Evolutionary conservation across 2,329 filamentous ascomycete species (phyloP), one percentile per base, ranked within the genome.

Genomic region (Laburnicola sp.): DNA sequence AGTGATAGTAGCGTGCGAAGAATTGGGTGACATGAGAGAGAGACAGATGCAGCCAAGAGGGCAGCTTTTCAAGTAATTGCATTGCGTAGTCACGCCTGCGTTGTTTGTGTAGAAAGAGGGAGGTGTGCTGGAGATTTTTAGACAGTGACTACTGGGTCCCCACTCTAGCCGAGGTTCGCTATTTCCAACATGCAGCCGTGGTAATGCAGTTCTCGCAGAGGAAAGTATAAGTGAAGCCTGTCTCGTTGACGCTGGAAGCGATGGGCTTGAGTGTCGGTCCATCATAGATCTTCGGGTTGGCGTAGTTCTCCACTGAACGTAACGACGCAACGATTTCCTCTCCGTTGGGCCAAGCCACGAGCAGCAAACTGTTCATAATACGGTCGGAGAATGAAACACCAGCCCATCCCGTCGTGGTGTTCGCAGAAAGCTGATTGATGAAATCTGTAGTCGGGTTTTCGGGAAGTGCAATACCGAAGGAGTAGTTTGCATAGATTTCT

Each of bases 191-290:
- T 23, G 35, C 34, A 21, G 45, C 51, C 9, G 46, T 37, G 10
- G 34, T 47, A 32, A 64, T 54, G 34, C 62, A 65, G 25, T 50
- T 47, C 23, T 52, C 42, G 56, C 79, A 82, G 31, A 81, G 70
- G 62, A 80, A 81, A 0, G 79, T 81, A 53, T 76, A 79, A 6
- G 75, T 75, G 56, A 75, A 75, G 50, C 79, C 75, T 0, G 78
- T 81, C 43, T 66, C 65, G 69, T 80, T 81, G 45, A 79, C 62
- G 7, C 78, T 78, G 6, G 75, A 74, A 23, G 75, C 62, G 52
- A 80, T 80, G 4, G 77, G 75, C 4, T 63, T 60, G 11, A 76
- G 52, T 7, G 69, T 68, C 22, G 73, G 66, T 8, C 67, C 71
- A 10, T 69, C 64, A 62, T 68, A 31, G 71, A 69, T 23, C 66